Conservation (phyloP, 495 filamentous ascomycete species). For the Podospora appendiculata region DNA sequence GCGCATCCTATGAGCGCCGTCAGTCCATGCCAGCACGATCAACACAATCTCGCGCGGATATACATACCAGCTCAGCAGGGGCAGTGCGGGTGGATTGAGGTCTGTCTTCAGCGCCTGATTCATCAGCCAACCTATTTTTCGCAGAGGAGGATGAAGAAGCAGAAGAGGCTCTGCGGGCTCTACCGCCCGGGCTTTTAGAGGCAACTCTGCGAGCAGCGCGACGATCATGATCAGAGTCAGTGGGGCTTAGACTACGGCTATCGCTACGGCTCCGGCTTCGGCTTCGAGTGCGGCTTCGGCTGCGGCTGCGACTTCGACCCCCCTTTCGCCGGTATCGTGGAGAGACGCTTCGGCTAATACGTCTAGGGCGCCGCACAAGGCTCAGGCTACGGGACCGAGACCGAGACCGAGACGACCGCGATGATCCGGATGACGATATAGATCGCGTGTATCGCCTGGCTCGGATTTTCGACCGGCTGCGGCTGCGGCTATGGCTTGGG, state of each 20-base stretch:
- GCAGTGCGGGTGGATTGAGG: constrained; percentile 24
- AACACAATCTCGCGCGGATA: constrained; percentile 7
- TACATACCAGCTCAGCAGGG: constrained; percentile 32
- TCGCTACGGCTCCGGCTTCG: constrained; percentile 1
- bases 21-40: background rate
- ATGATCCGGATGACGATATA: constrained; percentile 27
- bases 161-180: constrained; percentile 25
- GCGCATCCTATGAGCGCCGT: constrained; percentile 3
- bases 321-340: constrained; percentile 22
- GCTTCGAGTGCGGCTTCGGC: constrained; percentile 1
- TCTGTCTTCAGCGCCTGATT: constrained; percentile 50
- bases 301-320: constrained; percentile 30
- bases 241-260: constrained; percentile 25
- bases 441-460: constrained; percentile 33
- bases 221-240: constrained; percentile 32
- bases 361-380: constrained; percentile 33
- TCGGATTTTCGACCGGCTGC: constrained; percentile 9
- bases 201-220: constrained; percentile 30
- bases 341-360: constrained; percentile 34
- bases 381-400: constrained; percentile 30
- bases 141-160: constrained; percentile 44
- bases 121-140: constrained; percentile 53
- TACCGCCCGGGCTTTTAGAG: constrained; percentile 8
- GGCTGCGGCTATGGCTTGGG: constrained; percentile 28
- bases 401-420: constrained; percentile 17